Base-by-base conservation (phyloP, 805 yeast species). In the Cyberlindnera subsufficiens region DNA sequence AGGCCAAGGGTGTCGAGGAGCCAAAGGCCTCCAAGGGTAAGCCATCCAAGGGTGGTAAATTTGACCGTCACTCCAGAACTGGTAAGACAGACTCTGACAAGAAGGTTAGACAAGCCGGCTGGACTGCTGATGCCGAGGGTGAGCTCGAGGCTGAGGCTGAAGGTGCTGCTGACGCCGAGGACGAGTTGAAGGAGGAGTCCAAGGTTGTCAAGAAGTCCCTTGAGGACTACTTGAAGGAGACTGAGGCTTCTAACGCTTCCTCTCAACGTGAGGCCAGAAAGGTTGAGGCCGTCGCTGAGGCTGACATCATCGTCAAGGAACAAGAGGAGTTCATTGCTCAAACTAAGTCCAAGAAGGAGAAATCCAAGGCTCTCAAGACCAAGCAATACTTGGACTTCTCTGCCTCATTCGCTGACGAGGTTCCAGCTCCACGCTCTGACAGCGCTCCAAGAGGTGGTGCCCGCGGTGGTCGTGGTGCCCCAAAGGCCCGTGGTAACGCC, bases 51-150 rank as follows among this genome's bases (percentile, higher is more conserved):
- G 56, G 66, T 68, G 58, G 67, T 70, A 63, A 56, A 52, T 55
- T 64, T 52, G 98, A 91, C 80, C 93, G 95, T 71, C 93, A 81
- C 63, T 79, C 91, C 54, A 86, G 85, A 75, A 64, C 86, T 54
- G 87, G 83, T 63, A 86, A 85, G 76, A 66, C 79, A 60, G 96
- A 89, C 74, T 74, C 96, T 57, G 78, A 75, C 57, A 90, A 88
- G 82, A 82, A 84, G 68, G 76, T 83, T 61, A 78, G 75, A 67
- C 82, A 81, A 70, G 63, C 64, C 38, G 90, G 89, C 54, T 87
- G 96, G 91, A 95, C 96, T 64, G 87, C 82, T 63, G 79, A 82
- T 68, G 76, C 77, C 61, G 71, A 73, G 60, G 74, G 72, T 64
- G 86, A 81, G 74, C 79, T 75, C 65, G 84, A 71, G 54, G 86